Evolutionary conservation across 2,329 filamentous ascomycete species (phyloP).

Genomic region (Leptographium procerum): DNA sequence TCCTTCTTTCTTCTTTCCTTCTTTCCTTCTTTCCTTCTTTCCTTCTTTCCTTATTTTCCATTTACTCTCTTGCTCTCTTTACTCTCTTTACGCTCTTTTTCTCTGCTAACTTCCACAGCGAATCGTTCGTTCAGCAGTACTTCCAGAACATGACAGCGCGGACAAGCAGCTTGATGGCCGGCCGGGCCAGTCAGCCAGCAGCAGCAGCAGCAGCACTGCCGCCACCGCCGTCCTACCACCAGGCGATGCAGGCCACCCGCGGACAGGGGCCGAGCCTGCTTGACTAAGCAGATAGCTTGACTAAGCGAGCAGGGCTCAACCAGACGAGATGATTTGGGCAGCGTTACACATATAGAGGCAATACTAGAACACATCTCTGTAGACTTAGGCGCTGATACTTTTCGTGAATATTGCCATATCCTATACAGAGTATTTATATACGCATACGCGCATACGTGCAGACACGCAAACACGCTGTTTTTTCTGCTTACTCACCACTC

Average conservation of each 20-base stretch:
- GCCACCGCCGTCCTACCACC: slow-evolving; percentile 9
- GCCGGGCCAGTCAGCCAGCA: neutral
- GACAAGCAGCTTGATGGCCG: slow-evolving; percentile 23
- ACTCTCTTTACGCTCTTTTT: no score
- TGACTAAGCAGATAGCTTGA: neutral
- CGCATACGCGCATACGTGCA: no score
- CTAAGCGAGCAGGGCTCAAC: neutral
- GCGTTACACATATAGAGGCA: no score
- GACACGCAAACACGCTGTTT: no score
- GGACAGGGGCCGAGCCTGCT: slow-evolving; percentile 1
- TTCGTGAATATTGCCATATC: no score
- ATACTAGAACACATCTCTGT: no score
- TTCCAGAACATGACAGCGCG: slow-evolving; percentile 57
- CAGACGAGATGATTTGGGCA: no score
- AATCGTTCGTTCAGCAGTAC: slow-evolving; percentile 69
- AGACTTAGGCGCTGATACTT: no score
- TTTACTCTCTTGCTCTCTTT: no score
- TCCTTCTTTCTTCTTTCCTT: neutral
- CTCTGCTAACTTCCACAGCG: slow-evolving; percentile 28
- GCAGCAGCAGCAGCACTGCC: neutral
- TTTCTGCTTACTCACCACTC: no score
- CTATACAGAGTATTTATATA: no score
- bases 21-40: neutral
- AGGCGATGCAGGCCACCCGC: slow-evolving; percentile 4
- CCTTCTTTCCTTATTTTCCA: neutral